Base-by-base conservation (phyloP, 352 stramenopile species). In the Phytophthora megakarya region DNA sequence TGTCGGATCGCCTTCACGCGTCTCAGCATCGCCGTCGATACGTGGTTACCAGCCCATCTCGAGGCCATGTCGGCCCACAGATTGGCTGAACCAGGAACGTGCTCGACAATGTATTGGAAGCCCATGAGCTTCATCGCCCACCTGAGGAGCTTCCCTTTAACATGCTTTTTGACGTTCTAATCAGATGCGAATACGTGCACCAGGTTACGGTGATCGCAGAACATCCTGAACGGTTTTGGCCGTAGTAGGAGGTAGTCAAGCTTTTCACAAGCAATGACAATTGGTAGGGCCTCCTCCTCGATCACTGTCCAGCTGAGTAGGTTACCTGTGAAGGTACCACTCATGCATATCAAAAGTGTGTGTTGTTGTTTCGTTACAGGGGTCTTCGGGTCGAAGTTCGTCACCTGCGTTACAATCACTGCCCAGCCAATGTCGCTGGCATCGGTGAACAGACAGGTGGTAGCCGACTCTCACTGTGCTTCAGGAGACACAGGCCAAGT, bases 41-140 rank as follows among this genome's bases (percentile, higher is more conserved):
- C n/a, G n/a, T n/a, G 16, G 39, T 47, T 19, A 10, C 32, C 32
- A 13, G 38, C 59, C 50, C 60, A 67, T 5, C 40, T 26, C 6
- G 49, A 62, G 2, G 46, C 46, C 13, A 67, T 10, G 13, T 67
- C 59, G 3, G 49, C 23, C 59, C 43, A 62, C 1, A 67, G 42
- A 8, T 67, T 67, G 4, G 49, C 28, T 15, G 48, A 10, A n/a
- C 54, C 54, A n/a, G 53, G 22, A 6, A 67, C 62, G 23, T 67
- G 60, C 33, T 63, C 47, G 16, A 67, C 51, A 3, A 44, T 18
- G 44, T 67, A 67, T 5, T 43, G 9, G 18, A 54, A 60, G 28
- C 40, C 54, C 10, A 62, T 9, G 1, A 54, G 43, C 19, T 62
- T 64, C 19, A 38, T 56, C 0, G 45, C 50, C 45, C 54, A 49